Base-by-base conservation (phyloP, 2,329 filamentous ascomycete species). In the Pseudocercospora pini-densiflorae region DNA sequence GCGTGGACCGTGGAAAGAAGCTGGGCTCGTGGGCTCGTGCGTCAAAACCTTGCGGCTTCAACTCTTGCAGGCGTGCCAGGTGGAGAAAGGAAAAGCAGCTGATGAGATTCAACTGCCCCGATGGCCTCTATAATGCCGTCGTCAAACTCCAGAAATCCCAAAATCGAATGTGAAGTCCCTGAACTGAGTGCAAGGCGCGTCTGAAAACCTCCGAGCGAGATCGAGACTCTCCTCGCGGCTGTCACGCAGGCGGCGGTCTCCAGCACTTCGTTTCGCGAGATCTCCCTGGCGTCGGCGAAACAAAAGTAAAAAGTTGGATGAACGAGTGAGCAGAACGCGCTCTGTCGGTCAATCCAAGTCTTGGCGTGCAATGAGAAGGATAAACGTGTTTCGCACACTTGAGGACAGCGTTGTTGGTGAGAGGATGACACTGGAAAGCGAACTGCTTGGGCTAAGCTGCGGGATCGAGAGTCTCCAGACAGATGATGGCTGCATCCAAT, bases 231-330 rank as follows among this genome's bases (percentile, higher is more conserved):
- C 57, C 23, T 62, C 49, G 60, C 61, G 62, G 47, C 61, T 64
- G 58, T 61, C 58, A 57, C 47, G 58, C 65, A 64, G 47, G 65
- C 59, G 24, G 58, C 58, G 49, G 47, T 64, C 49, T 53, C 55
- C 54, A 58, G 31, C n/a, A 61, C 59, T 66, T 43, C 31, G 40
- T 27, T 21, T 65, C 55, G 61, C 66, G 40, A 62, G 53, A 68
- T 68, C 51, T 71, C 49, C 29, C 63, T 64, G 68, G 69, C 69
- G 69, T 53, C 51, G 60, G 57, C 16, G 63, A 63, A 49, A 71
- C 65, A 71, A 65, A 67, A 61, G 40, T 7, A 24, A 47, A 65
- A 45, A 67, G 12, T 60, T 33, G 45, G 58, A 19, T 21, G 43
- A 63, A 31, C 31, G 45, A 54, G 29, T 68, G 23, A 59, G 47